Percentiles rank a stretch among this genome's conserved stretches.
Conservation (phyloP, 1,284 basidiomycete species). For the Ceratobasidium theobromae region DNA sequence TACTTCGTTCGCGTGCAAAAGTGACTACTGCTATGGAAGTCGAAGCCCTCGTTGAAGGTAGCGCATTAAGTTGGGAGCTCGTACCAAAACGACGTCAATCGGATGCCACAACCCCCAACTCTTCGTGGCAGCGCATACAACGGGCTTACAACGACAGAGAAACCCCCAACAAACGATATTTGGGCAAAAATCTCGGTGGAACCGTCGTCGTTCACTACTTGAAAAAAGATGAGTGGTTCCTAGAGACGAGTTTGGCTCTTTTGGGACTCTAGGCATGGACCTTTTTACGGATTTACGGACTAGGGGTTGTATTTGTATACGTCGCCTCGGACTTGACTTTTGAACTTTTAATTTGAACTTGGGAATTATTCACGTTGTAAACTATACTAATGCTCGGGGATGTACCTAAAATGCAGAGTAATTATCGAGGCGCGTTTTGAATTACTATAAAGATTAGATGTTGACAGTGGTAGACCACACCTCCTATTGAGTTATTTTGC, state of each 20-base stretch:
- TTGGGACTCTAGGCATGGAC: constrained; percentile 60
- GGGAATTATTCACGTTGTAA: too few species aligned
- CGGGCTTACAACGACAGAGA: constrained; percentile 60
- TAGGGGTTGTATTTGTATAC: too few species aligned
- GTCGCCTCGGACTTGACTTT: too few species aligned
- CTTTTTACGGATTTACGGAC: too few species aligned
- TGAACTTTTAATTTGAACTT: too few species aligned
- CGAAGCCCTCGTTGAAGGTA: constrained; percentile 92
- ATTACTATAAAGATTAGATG: too few species aligned
- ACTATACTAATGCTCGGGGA: too few species aligned
- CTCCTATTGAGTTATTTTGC: too few species aligned
- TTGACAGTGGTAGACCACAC: too few species aligned
- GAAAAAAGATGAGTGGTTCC: constrained; percentile 94
- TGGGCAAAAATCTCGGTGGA: constrained; percentile 72
- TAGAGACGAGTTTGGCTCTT: constrained; percentile 91
- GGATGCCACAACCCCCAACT: constrained; percentile 37
- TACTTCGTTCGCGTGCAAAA: constrained; percentile 63
- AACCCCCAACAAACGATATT: constrained; percentile 64
- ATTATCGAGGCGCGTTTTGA: too few species aligned
- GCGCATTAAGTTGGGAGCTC: constrained; percentile 44
- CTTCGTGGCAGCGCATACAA: constrained; percentile 57
- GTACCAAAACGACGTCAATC: constrained; percentile 51
- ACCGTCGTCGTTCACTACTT: constrained; percentile 95
- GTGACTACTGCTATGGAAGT: constrained; percentile 72
- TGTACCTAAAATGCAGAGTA: too few species aligned